These are phyloP conservation scores for Theileria annulata DNA, from an alignment of 169 alveolate species.

Conservation along the genomic window DNA sequence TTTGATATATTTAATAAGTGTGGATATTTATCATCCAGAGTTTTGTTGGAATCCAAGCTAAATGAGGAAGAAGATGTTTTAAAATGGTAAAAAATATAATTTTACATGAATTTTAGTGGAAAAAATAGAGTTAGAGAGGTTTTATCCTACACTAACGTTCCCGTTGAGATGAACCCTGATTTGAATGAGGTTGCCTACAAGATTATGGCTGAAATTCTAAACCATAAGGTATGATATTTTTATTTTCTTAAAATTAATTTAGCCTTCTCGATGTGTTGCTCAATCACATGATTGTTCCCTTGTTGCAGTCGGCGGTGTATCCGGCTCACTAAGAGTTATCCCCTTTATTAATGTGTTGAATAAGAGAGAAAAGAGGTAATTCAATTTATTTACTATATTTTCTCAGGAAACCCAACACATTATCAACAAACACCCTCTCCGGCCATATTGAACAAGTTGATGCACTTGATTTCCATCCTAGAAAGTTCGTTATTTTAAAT, in stretches of 20 bases:
- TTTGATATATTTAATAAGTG: conserved; percentile 49
- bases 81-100: conserved; percentile 8
- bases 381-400: not conserved
- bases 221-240: conserved; percentile 23
- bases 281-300: conserved; percentile 52
- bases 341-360: conserved; percentile 42
- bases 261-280: conserved; percentile 64
- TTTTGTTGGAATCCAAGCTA: conserved; percentile 21
- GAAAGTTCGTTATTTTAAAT: conserved; percentile 21
- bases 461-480: conserved; percentile 66
- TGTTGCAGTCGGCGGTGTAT: conserved; percentile 61
- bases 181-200: conserved; percentile 30
- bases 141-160: not conserved
- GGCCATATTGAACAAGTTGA: conserved; percentile 61
- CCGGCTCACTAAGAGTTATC: conserved; percentile 52
- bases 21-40: conserved; percentile 60
- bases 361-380: conserved; percentile 30
- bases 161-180: conserved; percentile 6
- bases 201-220: conserved; percentile 36
- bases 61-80: conserved; percentile 16
- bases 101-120: conserved; percentile 13
- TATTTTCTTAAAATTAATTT: not conserved
- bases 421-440: conserved; percentile 28
- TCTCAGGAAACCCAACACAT: conserved; percentile 54
- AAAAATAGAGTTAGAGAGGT: conserved; percentile 19